Evolutionary conservation across 768 basidiomycete species (phyloP).

Genomic region (Phlegmacium glaucopus): DNA sequence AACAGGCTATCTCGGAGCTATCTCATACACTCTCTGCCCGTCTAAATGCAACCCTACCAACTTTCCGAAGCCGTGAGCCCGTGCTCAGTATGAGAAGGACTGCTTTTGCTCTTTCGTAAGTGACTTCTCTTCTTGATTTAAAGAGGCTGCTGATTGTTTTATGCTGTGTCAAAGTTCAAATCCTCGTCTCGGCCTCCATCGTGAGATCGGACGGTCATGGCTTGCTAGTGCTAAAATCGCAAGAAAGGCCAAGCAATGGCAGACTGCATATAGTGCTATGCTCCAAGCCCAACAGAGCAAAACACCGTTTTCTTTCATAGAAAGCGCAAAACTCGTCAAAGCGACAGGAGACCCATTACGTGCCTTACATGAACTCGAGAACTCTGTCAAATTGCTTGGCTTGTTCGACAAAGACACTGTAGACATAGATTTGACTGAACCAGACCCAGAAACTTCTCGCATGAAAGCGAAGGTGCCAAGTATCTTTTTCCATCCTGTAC

Average conservation of each 20-base stretch:
- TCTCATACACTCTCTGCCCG: constrained; percentile 56
- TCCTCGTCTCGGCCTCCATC: constrained; percentile 36
- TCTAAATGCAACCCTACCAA: constrained; percentile 76
- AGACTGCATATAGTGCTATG: constrained; percentile 95
- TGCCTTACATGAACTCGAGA: constrained; percentile 85
- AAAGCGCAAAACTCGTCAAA: constrained; percentile 85
- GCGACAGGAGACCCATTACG: constrained; percentile 76
- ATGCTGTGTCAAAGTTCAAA: constrained; percentile 25
- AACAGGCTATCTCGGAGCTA: constrained; percentile 37
- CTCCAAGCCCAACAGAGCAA: constrained; percentile 81
- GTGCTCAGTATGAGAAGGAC: constrained; percentile 87
- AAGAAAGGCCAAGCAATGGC: constrained; percentile 90
- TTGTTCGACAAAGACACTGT: constrained; percentile 46
- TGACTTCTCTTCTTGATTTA: constrained; percentile 3
- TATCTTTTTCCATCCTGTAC: not conserved
- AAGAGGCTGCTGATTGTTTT: constrained; percentile 2
- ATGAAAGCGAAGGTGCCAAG: constrained; percentile 73
- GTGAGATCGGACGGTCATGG: constrained; percentile 83
- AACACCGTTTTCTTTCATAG: constrained; percentile 77
- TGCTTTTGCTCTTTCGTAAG: constrained; percentile 72
- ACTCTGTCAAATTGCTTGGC: constrained; percentile 55
- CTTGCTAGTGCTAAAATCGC: constrained; percentile 93
- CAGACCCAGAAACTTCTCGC: constrained; percentile 47
- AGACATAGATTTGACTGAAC: constrained; percentile 43
- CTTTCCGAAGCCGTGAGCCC: constrained; percentile 85